These are phyloP conservation scores for Scorias spongiosa DNA, from an alignment of 2,329 filamentous ascomycete genomes.

Conservation along the genomic window DNA sequence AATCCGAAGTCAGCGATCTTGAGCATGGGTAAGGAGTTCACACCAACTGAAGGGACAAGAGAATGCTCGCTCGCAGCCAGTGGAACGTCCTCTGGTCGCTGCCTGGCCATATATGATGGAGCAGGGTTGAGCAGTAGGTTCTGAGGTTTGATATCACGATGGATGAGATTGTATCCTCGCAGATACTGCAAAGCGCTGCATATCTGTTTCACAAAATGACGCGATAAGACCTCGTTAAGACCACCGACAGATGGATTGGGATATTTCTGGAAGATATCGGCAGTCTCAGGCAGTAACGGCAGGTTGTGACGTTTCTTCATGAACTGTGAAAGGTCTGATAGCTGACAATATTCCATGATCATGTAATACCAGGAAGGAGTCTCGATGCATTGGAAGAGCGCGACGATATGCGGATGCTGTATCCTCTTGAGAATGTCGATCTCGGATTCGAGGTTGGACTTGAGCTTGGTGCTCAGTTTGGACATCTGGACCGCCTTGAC, in stretches of 20 bases:
- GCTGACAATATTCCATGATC: conserved; percentile 96
- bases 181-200: conserved; percentile 84
- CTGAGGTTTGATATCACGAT: conserved; percentile 94
- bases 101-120: conserved; percentile 50
- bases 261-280: conserved; percentile 86
- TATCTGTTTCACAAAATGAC: conserved; percentile 92
- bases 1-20: conserved; percentile 99
- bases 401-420: conserved; percentile 91
- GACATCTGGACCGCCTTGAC: conserved; percentile 91
- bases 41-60: conserved; percentile 62
- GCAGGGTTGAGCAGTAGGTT: conserved; percentile 85
- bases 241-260: conserved; percentile 69
- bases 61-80: conserved; percentile 71
- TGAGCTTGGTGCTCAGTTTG: conserved; percentile 88
- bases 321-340: conserved; percentile 86
- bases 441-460: conserved; percentile 88
- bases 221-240: conserved; percentile 90
- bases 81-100: conserved; percentile 46
- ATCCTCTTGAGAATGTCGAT: conserved; percentile 90
- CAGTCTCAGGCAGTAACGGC: conserved; percentile 61
- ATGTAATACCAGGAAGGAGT: conserved; percentile 80
- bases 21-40: conserved; percentile 80
- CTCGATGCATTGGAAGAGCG: conserved; percentile 87
- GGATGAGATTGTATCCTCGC: conserved; percentile 70
- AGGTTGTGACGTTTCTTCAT: conserved; percentile 87